phyloP scores from a whole-genome alignment of 2,329 filamentous ascomycete species.

The Macrophomina phaseolina region DNA sequence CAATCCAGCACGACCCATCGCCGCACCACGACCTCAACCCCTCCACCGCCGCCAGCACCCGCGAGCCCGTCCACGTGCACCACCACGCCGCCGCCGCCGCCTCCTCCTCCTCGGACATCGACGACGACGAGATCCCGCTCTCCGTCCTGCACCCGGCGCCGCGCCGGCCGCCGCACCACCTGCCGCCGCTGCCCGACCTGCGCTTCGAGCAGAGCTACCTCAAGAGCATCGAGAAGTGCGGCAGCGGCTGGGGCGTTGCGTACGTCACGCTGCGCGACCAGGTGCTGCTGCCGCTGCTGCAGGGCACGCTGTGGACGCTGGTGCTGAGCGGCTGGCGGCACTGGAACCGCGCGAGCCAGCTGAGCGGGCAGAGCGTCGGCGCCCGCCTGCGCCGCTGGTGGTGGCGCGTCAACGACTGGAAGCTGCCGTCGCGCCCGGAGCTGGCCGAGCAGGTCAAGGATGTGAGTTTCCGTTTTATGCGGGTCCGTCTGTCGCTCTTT shows the following conservation, averaged over 20 bases:
- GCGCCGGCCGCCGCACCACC: constrained; percentile 57
- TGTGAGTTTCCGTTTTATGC: constrained; percentile 25
- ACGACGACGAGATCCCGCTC: constrained; percentile 72
- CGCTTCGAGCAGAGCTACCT: constrained; percentile 99
- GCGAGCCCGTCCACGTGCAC: constrained; percentile 62
- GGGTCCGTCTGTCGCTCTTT: constrained; percentile 1
- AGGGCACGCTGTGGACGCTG: constrained; percentile 89
- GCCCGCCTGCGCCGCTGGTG: constrained; percentile 87
- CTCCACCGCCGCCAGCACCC: constrained; percentile 73
- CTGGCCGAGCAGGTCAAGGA: constrained; percentile 19
- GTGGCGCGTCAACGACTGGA: constrained; percentile 94
- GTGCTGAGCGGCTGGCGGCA: constrained; percentile 84
- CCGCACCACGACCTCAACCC: constrained; percentile 79
- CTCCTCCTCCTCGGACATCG: constrained; percentile 53
- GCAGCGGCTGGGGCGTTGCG: constrained; percentile 78
- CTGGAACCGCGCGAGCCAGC: constrained; percentile 80
- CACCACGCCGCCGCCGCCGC: constrained; percentile 23
- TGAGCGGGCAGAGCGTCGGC: constrained; percentile 78
- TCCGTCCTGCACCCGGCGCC: constrained; percentile 64
- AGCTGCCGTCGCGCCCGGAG: constrained; percentile 32
- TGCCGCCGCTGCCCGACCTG: constrained; percentile 80
- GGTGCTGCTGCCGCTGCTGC: constrained; percentile 84
- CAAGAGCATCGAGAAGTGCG: constrained; percentile 79
- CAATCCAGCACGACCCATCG: constrained; percentile 75
- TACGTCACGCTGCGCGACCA: constrained; percentile 91